phyloP scores from a whole-genome alignment of 306 rosid species.

The Vicia sativa region DNA sequence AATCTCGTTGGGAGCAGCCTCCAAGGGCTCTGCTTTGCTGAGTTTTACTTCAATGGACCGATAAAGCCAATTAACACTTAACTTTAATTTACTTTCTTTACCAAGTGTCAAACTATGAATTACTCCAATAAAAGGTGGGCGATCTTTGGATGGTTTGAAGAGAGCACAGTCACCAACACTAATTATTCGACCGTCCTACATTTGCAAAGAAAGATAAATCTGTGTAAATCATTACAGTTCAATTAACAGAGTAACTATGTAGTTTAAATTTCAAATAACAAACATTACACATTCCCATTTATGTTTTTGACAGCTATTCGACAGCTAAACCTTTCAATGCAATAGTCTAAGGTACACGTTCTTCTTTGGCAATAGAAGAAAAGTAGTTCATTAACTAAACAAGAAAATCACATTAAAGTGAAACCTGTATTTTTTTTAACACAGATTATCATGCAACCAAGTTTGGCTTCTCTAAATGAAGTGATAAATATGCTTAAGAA shows the following conservation, averaged over 20 bases:
- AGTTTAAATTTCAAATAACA: not conserved
- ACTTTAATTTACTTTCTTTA: conserved; percentile 54
- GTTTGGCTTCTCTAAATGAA: not conserved
- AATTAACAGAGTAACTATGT: not conserved
- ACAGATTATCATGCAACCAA: not conserved
- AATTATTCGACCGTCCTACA: conserved; percentile 73
- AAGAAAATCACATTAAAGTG: not conserved
- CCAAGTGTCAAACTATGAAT: conserved; percentile 54
- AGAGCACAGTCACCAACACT: conserved; percentile 84
- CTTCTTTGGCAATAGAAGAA: conserved; percentile 2
- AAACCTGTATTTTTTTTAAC: not conserved
- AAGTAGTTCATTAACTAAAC: not conserved
- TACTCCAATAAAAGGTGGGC: conserved; percentile 81
- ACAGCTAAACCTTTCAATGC: not conserved
- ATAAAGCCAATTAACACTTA: conserved; percentile 84
- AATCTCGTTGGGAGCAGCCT: conserved; percentile 81
- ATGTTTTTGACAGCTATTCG: not conserved
- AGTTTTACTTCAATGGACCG: conserved; percentile 75
- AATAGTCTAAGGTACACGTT: not conserved
- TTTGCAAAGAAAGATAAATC: not conserved
- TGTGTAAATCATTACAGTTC: not conserved
- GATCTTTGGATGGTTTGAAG: conserved; percentile 67
- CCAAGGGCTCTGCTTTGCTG: conserved; percentile 62
- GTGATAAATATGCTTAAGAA: not conserved
- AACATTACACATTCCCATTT: not conserved